Evolutionary conservation across 768 basidiomycete species (phyloP), one percentile per base, ranked within the genome.

Genomic region (Tulasnella sp.): DNA sequence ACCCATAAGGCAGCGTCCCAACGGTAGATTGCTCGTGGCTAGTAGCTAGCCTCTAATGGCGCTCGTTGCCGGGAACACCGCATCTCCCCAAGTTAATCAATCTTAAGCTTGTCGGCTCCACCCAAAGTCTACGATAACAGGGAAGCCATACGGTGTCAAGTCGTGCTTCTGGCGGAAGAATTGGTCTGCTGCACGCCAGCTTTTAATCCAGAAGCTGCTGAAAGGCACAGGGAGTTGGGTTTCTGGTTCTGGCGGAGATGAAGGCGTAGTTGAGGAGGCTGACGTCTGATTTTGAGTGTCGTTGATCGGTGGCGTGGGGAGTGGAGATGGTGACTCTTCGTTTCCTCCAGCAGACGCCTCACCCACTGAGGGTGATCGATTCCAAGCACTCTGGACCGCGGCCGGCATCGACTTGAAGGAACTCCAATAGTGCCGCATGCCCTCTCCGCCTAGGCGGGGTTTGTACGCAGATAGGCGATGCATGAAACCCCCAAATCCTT

Each of bases 51-150:
- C 31, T 68, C 62, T 18, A 31, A 31, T 68, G 62, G 62, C 31
- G 27, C 34, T 34, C n/a, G 62, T 68, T 68, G 62, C 62, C 34
- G 27, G 62, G n/a, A 68, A 68, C 62, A n/a, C 62, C 62, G 62
- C 62, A 68, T 34, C 62, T 31, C 62, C n/a, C 58, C 31, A 68
- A 27, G 62, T 34, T 68, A 68, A 68, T 68, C 62, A 68, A 68
- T 14, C 31, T 44, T 68, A 68, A 31, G 62, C 62, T 27, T 68
- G 44, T 71, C 80, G 74, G 24, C 80, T 79, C 80, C 81, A 75
- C 40, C 91, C 87, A 83, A 95, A 90, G 84, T 96, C 94, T 62
- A 96, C 79, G 52, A 94, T 86, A 79, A 95, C 85, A 62, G 90
- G 90, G 68, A 96, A 86, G 12, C 94, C 94, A 84, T 92, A 91